These are phyloP conservation scores for Boletus pseudo-olivaceus DNA, from an alignment of 768 basidiomycete species.

Conservation along the genomic window DNA sequence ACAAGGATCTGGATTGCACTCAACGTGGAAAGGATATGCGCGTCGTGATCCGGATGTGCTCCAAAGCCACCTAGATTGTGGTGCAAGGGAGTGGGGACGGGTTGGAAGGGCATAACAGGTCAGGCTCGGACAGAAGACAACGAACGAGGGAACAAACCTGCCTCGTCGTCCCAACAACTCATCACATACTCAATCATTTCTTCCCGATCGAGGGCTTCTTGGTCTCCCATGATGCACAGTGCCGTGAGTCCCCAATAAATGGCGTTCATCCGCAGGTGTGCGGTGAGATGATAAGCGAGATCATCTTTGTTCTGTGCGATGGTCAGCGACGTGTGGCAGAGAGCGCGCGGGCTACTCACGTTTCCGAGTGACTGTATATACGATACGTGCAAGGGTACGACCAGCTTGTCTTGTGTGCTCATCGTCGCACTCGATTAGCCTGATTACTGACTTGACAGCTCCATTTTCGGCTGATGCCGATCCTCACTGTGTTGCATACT, in stretches of 20 bases:
- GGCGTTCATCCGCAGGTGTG: slow-evolving; percentile 93
- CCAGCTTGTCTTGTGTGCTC: slow-evolving; percentile 24
- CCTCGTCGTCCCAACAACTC: slow-evolving; percentile 93
- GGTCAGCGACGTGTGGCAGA: background rate
- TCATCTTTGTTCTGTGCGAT: slow-evolving; percentile 70
- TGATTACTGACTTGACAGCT: background rate
- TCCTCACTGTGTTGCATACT: too few species aligned
- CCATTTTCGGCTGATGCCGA: background rate
- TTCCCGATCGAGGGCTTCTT: slow-evolving; percentile 75
- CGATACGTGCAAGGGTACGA: slow-evolving; percentile 60
- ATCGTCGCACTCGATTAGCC: slow-evolving; percentile 5
- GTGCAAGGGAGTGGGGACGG: too few species aligned
- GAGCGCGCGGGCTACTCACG: slow-evolving; percentile 33
- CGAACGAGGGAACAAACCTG: slow-evolving; percentile 44
- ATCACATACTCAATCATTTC: slow-evolving; percentile 88
- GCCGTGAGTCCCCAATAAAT: slow-evolving; percentile 97
- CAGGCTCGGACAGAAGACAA: background rate
- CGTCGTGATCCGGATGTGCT: slow-evolving; percentile 91
- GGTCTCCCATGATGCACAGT: slow-evolving; percentile 70
- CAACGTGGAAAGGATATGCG: slow-evolving; percentile 79
- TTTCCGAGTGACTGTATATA: slow-evolving; percentile 77
- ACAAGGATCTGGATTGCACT: slow-evolving; percentile 91
- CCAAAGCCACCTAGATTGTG: slow-evolving; percentile 74
- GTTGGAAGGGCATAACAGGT: background rate
- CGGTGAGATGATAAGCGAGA: slow-evolving; percentile 82